Conservation (phyloP, 129 eudicot genomes). For the sunflower (Helianthus annuus) region DNA sequence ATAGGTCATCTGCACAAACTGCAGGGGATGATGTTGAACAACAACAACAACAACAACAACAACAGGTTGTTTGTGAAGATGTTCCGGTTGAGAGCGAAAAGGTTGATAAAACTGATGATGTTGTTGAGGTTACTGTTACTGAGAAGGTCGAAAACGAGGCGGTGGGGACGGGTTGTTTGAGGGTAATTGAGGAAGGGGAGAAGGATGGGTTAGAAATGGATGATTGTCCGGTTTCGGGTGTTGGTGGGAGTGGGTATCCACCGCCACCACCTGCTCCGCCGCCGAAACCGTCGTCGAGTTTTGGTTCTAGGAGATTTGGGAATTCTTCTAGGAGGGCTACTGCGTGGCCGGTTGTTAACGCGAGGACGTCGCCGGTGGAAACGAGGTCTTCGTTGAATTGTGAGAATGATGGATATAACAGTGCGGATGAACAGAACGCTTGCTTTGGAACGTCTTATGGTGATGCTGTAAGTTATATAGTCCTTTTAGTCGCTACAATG, state of each 20-base stretch:
- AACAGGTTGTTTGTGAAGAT: slow-evolving; percentile 56
- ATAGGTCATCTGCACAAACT: slow-evolving; percentile 44
- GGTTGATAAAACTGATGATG: slow-evolving; percentile 29
- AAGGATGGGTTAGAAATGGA: slow-evolving; percentile 30
- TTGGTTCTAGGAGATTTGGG: slow-evolving; percentile 46
- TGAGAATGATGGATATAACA: slow-evolving; percentile 93
- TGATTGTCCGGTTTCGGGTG: slow-evolving; percentile 34
- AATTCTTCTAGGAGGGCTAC: slow-evolving; percentile 63
- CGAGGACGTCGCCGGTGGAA: slow-evolving; percentile 67
- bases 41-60: slow-evolving; percentile 49
- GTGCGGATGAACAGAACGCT: slow-evolving; percentile 92
- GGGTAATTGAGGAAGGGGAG: slow-evolving; percentile 32
- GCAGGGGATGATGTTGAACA: slow-evolving; percentile 55
- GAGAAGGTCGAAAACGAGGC: slow-evolving; percentile 43
- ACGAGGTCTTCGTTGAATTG: slow-evolving; percentile 72
- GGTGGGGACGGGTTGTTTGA: slow-evolving; percentile 41
- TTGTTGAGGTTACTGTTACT: slow-evolving; percentile 21
- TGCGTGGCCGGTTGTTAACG: slow-evolving; percentile 64
- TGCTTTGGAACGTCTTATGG: slow-evolving; percentile 63
- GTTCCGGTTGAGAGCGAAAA: slow-evolving; percentile 34
- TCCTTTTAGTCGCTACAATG: neutral
- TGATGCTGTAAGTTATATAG: slow-evolving; percentile 69
- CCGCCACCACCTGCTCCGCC: slow-evolving; percentile 99
- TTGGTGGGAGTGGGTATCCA: slow-evolving; percentile 55
- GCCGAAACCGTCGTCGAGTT: slow-evolving; percentile 62